These are phyloP conservation scores for Vanrija sp. DNA, from an alignment of 1,284 basidiomycete genomes.

Conservation along the genomic window DNA sequence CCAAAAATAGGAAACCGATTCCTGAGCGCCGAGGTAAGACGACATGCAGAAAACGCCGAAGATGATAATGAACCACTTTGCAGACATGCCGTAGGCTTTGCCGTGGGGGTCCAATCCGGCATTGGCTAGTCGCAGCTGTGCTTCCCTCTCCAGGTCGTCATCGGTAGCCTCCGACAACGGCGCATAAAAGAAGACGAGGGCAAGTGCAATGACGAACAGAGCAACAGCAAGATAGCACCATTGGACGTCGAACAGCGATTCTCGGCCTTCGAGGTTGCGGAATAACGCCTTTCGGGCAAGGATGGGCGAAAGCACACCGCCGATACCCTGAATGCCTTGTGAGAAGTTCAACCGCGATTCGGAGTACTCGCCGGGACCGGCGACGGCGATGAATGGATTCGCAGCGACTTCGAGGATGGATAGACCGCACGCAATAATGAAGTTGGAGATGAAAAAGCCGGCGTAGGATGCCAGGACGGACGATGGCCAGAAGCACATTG, in stretches of 20 bases:
- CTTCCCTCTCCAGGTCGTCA: constrained; percentile 39
- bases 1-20: constrained; percentile 41
- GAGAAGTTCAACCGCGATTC: constrained; percentile 46
- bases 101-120: constrained; percentile 19
- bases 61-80: constrained; percentile 19
- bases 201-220: constrained; percentile 42
- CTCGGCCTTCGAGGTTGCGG: constrained; percentile 19
- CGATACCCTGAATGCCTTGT: constrained; percentile 46
- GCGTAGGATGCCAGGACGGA: constrained; percentile 40
- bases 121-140: constrained; percentile 23
- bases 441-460: constrained; percentile 47
- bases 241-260: constrained; percentile 40
- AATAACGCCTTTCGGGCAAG: constrained; percentile 41
- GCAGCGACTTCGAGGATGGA: constrained; percentile 44
- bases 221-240: constrained; percentile 49
- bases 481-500: constrained; percentile 48
- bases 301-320: constrained; percentile 37
- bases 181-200: constrained; percentile 46
- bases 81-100: constrained; percentile 20
- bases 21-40: constrained; percentile 44
- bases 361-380: constrained; percentile 42
- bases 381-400: constrained; percentile 48
- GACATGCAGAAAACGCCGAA: constrained; percentile 32
- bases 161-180: constrained; percentile 41
- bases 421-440: constrained; percentile 41